Percentiles rank a stretch among this genome's conserved stretches.
phyloP scores from a whole-genome alignment of 768 basidiomycete genomes.

The Jaapia argillacea region DNA sequence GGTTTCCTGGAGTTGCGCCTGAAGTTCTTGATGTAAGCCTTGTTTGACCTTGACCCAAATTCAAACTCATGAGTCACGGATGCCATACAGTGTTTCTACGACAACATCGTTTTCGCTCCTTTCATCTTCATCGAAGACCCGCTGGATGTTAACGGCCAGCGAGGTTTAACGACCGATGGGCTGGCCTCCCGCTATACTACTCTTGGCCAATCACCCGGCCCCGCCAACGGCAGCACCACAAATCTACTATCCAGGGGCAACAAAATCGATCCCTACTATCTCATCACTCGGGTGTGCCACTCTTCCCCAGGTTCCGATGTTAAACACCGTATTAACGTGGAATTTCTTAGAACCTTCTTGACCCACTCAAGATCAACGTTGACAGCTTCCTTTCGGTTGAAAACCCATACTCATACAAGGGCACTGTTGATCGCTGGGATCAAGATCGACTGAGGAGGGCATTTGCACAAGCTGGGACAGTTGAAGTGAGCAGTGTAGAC shows the following conservation, averaged over 20 bases:
- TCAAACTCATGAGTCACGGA: slow-evolving; percentile 1
- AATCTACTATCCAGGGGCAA: slow-evolving; percentile 42
- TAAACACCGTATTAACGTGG: neutral
- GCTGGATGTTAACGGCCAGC: slow-evolving; percentile 53
- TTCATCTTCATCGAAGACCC: slow-evolving; percentile 97
- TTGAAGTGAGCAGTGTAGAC: slow-evolving; percentile 44
- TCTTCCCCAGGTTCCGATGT: slow-evolving; percentile 4
- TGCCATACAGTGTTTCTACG: slow-evolving; percentile 74
- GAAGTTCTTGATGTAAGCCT: slow-evolving; percentile 77
- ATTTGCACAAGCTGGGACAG: slow-evolving; percentile 48
- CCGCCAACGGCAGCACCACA: slow-evolving; percentile 19
- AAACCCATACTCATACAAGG: slow-evolving; percentile 62
- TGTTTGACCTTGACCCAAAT: neutral
- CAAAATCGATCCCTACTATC: slow-evolving; percentile 87
- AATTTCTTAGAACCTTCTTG: slow-evolving; percentile 51
- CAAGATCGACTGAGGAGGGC: slow-evolving; percentile 52
- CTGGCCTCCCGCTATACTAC: slow-evolving; percentile 26
- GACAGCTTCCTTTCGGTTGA: slow-evolving; percentile 43
- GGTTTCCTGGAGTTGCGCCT: slow-evolving; percentile 70
- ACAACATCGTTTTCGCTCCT: slow-evolving; percentile 92
- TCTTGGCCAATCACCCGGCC: slow-evolving; percentile 19
- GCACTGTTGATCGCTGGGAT: slow-evolving; percentile 56
- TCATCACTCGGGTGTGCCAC: slow-evolving; percentile 68
- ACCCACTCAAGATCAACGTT: slow-evolving; percentile 60
- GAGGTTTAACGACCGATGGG: slow-evolving; percentile 34